Base-by-base conservation (phyloP, 1,284 basidiomycete species). In the Rhodotorula sp. region DNA sequence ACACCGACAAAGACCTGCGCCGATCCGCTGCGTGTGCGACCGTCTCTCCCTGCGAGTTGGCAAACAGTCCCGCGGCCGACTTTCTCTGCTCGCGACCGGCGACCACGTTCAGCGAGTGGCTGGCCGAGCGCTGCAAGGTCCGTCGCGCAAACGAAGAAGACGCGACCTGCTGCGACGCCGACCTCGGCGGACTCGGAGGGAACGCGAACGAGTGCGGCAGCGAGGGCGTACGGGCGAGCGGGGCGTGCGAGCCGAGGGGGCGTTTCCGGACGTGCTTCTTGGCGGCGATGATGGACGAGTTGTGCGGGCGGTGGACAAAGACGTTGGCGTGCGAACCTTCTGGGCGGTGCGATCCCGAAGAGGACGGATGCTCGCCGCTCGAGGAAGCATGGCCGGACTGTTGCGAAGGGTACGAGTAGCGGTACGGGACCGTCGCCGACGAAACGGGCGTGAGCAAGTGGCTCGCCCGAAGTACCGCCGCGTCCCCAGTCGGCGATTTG, bases 191-290 rank as follows among this genome's bases (percentile, higher is more conserved):
- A 12, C 68, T 70, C 17, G 70, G 66, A 20, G 74, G 74, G 49
- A 74, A 75, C 18, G 66, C 67, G 66, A 75, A 75, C 20, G 64
- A 48, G 61, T 75, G 72, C 30, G 70, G 56, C 12, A 75, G 64
- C 24, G 68, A 68, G 3, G 74, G 70, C 20, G 68, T 72, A 12
- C 74, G 70, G 20, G 74, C 74, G 37, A 74, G 57, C n/a, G 72
- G 72, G 12, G 74, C 74, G 66, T 75, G 69, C 30, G 72, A 74
- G 1, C 74, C 74, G 26, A 74, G 68, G 4, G 74, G 74, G 1
- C 74, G 71, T 49, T 69, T 71, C 24, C 67, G 64, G 17, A 71
- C 64, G 60, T 75, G 74, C 65, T 75, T 75, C 66, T 75, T 75
- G 30, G 74, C 74, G 22, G 74, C 72, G 61, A 75, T 75, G 54